A percentile compares a stretch with the other conserved stretches of the same genome.
phyloP scores from a whole-genome alignment of 2,329 filamentous ascomycete species.

The Tolypocladium nubicola region DNA sequence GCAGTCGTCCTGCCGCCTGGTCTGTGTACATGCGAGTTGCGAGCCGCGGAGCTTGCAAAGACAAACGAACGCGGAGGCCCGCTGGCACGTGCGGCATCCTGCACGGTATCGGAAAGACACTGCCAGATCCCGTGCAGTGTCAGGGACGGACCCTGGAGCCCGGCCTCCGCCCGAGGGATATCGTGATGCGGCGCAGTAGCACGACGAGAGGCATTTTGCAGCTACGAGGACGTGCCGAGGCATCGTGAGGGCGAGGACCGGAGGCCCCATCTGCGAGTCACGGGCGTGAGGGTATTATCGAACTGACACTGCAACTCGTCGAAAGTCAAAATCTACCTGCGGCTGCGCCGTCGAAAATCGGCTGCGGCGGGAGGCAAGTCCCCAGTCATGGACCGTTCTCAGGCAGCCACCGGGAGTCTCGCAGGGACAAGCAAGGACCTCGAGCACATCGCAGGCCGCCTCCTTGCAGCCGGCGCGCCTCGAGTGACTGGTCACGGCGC shows the following conservation, averaged over 20 bases:
- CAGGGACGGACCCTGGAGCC: not conserved
- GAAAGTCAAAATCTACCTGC: not conserved
- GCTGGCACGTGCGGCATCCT: not conserved
- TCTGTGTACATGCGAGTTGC: not conserved
- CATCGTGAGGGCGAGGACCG: not conserved
- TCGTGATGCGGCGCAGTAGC: not conserved
- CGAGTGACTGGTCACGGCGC: not conserved
- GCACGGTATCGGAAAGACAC: too few relatives aligned
- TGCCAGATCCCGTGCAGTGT: not conserved
- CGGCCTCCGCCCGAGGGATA: not conserved
- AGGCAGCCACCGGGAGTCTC: not conserved
- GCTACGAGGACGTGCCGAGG: not conserved
- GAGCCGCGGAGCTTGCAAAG: not conserved
- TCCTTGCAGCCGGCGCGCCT: not conserved
- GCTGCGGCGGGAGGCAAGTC: not conserved
- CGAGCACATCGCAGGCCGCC: not conserved
- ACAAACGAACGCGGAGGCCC: not conserved
- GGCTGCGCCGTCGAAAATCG: not conserved
- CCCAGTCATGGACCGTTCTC: not conserved
- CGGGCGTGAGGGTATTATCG: not conserved
- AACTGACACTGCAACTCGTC: not conserved
- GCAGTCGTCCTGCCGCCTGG: not conserved
- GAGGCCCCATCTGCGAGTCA: not conserved
- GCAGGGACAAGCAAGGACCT: not conserved
- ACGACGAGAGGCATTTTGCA: not conserved